A percentile compares a stretch with the other conserved stretches of the same genome.
phyloP scores from a whole-genome alignment of 2,329 filamentous ascomycete genomes.

The Verticillium zaregamsianum region DNA sequence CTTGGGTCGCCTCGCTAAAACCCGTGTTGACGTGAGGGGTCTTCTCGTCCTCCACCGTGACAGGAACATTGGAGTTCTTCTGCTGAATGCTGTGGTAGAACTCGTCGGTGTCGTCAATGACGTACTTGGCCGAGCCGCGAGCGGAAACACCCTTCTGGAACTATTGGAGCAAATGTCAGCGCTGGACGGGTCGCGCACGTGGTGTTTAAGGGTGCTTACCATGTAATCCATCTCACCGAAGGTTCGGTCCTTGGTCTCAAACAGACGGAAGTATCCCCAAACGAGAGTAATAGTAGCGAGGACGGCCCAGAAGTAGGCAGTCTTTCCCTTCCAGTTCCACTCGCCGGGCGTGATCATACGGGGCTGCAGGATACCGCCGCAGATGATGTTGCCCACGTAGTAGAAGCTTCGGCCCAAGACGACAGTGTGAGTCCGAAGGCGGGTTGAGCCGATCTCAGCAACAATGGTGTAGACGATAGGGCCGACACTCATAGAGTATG shows the following conservation, averaged over 20 bases:
- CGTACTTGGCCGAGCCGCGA: slow-evolving; percentile 31
- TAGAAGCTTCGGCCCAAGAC: slow-evolving; percentile 38
- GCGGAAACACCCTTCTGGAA: slow-evolving; percentile 32
- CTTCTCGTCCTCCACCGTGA: not conserved
- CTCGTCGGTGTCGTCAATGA: slow-evolving; percentile 11
- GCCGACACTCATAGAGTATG: slow-evolving; percentile 38
- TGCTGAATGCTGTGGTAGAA: not conserved
- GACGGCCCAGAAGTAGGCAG: slow-evolving; percentile 39
- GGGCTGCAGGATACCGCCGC: slow-evolving; percentile 32
- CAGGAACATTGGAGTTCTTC: not conserved
- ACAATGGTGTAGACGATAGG: slow-evolving; percentile 42
- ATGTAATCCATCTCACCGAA: slow-evolving; percentile 41
- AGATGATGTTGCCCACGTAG: slow-evolving; percentile 36
- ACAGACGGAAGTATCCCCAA: slow-evolving; percentile 39
- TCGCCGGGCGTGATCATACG: slow-evolving; percentile 32
- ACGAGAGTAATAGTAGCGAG: slow-evolving; percentile 30
- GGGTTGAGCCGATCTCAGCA: slow-evolving; percentile 39
- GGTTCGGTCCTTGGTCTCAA: slow-evolving; percentile 40
- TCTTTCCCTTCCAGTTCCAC: slow-evolving; percentile 36
- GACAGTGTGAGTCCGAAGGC: slow-evolving; percentile 41
- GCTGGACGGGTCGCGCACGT: not conserved
- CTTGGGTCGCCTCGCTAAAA: not conserved
- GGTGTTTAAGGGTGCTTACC: slow-evolving; percentile 16
- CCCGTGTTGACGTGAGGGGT: not conserved
- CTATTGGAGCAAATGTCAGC: slow-evolving; percentile 7